Evolutionary conservation across 768 basidiomycete genomes (phyloP), one percentile per base, ranked within the genome.

Genomic region (Mycena galericulata): DNA sequence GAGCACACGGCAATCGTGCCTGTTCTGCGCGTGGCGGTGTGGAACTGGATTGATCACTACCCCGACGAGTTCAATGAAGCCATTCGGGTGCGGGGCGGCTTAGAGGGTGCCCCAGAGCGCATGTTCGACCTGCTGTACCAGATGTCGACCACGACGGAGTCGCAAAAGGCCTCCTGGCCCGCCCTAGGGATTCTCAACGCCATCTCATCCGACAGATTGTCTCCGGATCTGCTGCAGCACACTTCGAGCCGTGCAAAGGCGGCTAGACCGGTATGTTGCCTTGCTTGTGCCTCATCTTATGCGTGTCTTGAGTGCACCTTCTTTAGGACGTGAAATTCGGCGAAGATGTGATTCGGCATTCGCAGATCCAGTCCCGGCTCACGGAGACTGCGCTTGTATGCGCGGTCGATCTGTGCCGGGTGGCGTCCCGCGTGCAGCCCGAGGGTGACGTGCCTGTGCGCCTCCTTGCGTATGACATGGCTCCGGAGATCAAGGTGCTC

Each of bases 31-130:
- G 84, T 87, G 30, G 94, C 93, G 1, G 83, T 97, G 29, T 97
- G 96, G 95, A 95, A 92, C 69, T 97, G 95, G 95, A 90, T 97
- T 34, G 90, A 92, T 32, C 82, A 88, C 26, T 93, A 91, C 74
- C 91, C 94, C 0, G 80, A 83, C 7, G 94, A 98, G 75, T 97
- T 90, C 76, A 90, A 91, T 59, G 90, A 94, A 9, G 85, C 88
- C 6, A 84, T 95, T 40, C 83, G 86, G 12, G 82, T 84, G 4
- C 85, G 90, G 49, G 88, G 90, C 30, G 85, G 82, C 50, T 82
- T 93, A 15, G 96, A 97, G 65, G 94, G 92, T 46, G 89, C 90
- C 0, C 91, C 95, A 1, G 95, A 98, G 75, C 88, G 93, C 10
- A 88, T 97, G 3, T 97, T 95, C 74, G 96, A 98, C 78, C 77